Conservation (phyloP, 805 yeast species). For the Candida silvatica region DNA sequence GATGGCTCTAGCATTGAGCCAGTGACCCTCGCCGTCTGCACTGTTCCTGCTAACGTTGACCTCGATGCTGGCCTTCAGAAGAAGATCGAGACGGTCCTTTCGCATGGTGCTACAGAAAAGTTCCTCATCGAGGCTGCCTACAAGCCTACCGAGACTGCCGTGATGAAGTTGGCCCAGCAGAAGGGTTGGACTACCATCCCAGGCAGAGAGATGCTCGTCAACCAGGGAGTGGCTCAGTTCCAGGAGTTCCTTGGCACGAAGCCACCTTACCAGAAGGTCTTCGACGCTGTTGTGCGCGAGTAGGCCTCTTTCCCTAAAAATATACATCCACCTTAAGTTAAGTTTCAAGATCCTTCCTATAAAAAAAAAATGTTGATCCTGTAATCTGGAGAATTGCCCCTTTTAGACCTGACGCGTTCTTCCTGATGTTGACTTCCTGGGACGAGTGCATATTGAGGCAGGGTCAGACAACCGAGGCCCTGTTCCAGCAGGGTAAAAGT, state of each 20-base stretch:
- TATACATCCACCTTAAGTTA: no score
- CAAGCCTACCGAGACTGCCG: slow-evolving; percentile 79
- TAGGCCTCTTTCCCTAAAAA: no score
- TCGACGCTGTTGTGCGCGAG: slow-evolving; percentile 42
- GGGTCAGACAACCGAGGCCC: no score
- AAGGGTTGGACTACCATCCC: slow-evolving; percentile 75
- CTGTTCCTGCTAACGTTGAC: slow-evolving; percentile 78
- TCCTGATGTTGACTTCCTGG: no score
- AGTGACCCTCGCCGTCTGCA: slow-evolving; percentile 60
- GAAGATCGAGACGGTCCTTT: slow-evolving; percentile 39
- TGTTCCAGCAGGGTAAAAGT: no score
- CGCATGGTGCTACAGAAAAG: slow-evolving; percentile 38
- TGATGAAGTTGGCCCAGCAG: slow-evolving; percentile 71
- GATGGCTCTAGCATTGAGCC: slow-evolving; percentile 36
- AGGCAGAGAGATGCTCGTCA: slow-evolving; percentile 86
- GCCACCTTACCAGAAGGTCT: slow-evolving; percentile 57
- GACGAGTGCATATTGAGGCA: no score
- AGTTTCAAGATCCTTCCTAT: no score
- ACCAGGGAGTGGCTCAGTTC: slow-evolving; percentile 90
- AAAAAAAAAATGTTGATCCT: no score
- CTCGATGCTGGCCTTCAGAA: slow-evolving; percentile 42
- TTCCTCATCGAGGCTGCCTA: slow-evolving; percentile 87
- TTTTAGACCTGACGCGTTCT: no score
- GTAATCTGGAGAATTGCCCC: no score
- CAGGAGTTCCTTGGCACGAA: slow-evolving; percentile 59